These are phyloP conservation scores for Boletellus emodensis DNA, from an alignment of 768 basidiomycete genomes.

Conservation along the genomic window DNA sequence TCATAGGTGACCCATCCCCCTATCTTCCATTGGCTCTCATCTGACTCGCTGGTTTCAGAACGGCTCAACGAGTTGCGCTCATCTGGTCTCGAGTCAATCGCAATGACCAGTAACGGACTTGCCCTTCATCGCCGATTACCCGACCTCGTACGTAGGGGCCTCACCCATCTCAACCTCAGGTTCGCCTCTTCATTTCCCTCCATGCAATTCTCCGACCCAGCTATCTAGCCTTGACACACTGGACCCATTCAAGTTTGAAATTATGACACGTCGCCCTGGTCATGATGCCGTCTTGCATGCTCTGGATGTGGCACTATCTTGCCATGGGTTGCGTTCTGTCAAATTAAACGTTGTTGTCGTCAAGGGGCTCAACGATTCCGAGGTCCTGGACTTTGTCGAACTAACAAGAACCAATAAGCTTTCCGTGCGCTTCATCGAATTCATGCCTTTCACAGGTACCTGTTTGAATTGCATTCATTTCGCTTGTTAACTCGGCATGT, in stretches of 20 bases:
- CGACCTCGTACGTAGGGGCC: constrained; percentile 59
- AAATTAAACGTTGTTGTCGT: constrained; percentile 87
- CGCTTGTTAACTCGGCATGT: constrained; percentile 1
- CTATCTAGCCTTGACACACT: constrained; percentile 70
- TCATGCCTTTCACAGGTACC: constrained; percentile 88
- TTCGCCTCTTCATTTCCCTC: constrained; percentile 21
- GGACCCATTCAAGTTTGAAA: constrained; percentile 82
- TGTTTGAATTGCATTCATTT: not conserved
- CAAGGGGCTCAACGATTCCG: constrained; percentile 76
- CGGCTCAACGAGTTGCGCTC: constrained; percentile 57
- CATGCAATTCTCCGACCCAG: constrained; percentile 2
- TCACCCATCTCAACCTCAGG: constrained; percentile 75
- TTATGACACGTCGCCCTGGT: constrained; percentile 77
- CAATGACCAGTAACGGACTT: constrained; percentile 84
- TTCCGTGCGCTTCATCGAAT: constrained; percentile 86
- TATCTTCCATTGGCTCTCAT: not conserved
- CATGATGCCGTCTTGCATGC: constrained; percentile 72
- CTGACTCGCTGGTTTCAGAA: constrained; percentile 35
- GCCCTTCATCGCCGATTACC: constrained; percentile 71
- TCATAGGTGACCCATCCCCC: constrained; percentile 52
- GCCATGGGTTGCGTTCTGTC: constrained; percentile 49
- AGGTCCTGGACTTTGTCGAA: constrained; percentile 74
- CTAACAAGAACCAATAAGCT: constrained; percentile 61
- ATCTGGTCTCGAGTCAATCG: constrained; percentile 68
- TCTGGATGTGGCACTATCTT: constrained; percentile 58